Conservation (phyloP, 768 basidiomycete species). For the Suillus ampliporus region DNA sequence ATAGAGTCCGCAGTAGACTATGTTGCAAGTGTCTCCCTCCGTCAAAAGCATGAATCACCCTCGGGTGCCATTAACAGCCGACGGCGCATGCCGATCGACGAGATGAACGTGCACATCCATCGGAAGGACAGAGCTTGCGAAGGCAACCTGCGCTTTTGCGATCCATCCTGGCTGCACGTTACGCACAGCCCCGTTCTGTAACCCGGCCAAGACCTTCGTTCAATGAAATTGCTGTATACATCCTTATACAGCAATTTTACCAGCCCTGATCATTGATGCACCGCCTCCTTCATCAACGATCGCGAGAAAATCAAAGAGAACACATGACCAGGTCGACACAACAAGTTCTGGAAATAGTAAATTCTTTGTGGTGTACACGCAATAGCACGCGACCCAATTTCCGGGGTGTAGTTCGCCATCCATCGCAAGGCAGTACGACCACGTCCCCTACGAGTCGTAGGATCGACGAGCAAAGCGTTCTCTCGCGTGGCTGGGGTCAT, state of each 20-base stretch:
- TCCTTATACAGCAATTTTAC: neutral
- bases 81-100: neutral
- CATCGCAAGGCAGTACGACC: neutral
- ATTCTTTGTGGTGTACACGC: neutral
- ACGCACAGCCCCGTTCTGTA: slow-evolving; percentile 1
- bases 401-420: neutral
- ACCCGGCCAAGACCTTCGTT: neutral
- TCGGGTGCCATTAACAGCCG: neutral
- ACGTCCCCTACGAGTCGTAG: neutral
- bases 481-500: neutral
- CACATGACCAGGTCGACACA: neutral
- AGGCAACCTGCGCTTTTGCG: neutral
- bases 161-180: slow-evolving; percentile 2
- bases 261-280: slow-evolving; percentile 7
- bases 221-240: slow-evolving; percentile 5
- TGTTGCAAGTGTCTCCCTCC: neutral
- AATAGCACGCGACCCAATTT: neutral
- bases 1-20: neutral
- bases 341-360: neutral
- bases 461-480: slow-evolving; percentile 5
- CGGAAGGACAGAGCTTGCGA: neutral
- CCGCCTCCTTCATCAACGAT: slow-evolving; percentile 7
- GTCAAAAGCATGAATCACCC: neutral
- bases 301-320: slow-evolving; percentile 8
- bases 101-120: neutral